These are phyloP conservation scores for Agapanthus africanus DNA, from an alignment of 106 monocot species.

Conservation along the genomic window DNA sequence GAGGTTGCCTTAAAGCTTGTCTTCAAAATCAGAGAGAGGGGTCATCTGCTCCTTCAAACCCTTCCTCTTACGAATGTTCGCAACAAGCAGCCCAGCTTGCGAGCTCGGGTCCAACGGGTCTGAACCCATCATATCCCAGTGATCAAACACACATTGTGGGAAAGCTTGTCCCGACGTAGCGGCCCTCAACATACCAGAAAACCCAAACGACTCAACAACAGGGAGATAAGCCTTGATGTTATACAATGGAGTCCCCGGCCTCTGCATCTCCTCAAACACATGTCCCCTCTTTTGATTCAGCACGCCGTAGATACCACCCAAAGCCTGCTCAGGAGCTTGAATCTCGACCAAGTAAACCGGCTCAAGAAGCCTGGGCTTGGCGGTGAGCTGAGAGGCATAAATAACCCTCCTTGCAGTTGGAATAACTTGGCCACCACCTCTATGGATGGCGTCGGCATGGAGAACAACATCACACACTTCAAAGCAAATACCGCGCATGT, in stretches of 20 bases:
- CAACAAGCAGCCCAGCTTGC: slow-evolving; percentile 7
- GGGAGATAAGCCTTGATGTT: slow-evolving; percentile 43
- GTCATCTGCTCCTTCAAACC: slow-evolving; percentile 43
- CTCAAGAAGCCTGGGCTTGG: slow-evolving; percentile 32
- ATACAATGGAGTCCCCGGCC: slow-evolving; percentile 31
- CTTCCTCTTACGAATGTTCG: slow-evolving; percentile 39
- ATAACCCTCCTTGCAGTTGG: slow-evolving; percentile 37
- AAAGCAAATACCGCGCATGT: slow-evolving; percentile 46
- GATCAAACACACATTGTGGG: slow-evolving; percentile 38
- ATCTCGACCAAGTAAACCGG: slow-evolving; percentile 48
- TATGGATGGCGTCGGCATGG: slow-evolving; percentile 38
- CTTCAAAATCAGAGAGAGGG: slow-evolving; percentile 29
- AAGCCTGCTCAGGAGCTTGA: slow-evolving; percentile 31
- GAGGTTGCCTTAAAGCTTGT: slow-evolving; percentile 30
- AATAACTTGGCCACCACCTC: slow-evolving; percentile 36
- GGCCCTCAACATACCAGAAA: slow-evolving; percentile 22
- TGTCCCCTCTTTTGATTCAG: slow-evolving; percentile 35
- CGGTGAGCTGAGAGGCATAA: slow-evolving; percentile 36
- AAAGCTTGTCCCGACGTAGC: slow-evolving; percentile 41
- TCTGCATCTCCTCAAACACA: slow-evolving; percentile 30
- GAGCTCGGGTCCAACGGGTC: slow-evolving; percentile 21
- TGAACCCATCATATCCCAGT: slow-evolving; percentile 27
- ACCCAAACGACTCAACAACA: slow-evolving; percentile 28
- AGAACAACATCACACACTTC: slow-evolving; percentile 41
- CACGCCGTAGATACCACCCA: slow-evolving; percentile 35